Evolutionary conservation across 371 early-diverging fungal genomes (phyloP), one percentile per base, ranked within the genome.

Genomic region (Syncephalis plumigaleata): DNA sequence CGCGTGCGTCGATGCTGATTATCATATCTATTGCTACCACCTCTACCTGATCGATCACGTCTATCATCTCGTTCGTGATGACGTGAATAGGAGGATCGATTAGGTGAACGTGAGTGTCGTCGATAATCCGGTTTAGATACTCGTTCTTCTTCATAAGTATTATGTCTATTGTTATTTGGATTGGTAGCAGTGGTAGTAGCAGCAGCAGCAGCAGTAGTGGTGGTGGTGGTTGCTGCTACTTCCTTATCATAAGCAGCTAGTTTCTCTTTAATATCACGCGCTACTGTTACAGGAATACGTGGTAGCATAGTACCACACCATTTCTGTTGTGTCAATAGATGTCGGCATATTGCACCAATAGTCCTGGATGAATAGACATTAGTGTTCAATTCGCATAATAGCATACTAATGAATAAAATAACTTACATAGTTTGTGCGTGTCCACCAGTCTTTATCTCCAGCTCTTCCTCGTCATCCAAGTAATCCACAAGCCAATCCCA

Each of bases 401-500:
- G 43, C 17, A 17, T 26, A 13, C 16, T 45, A 31, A 15, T 38
- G 42, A 18, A 22, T 24, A 39, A 24, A 47, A 17, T 5, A 26
- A 17, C 17, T 4, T 1, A 15, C 17, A 25, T 26, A 7, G 24
- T 45, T 20, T 36, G 36, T 36, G 81, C 81, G 69, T 67, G 27
- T 67, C 63, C 17, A 68, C 53, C 0, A 84, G 77, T 22, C 71
- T 65, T 70, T 1, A 84, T 55, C 8, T 66, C 63, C 16, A 89
- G 60, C 48, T 79, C 79, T 52, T 82, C 80, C 20, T 77, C 81
- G 52, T 86, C 87, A 36, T 84, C 86, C 3, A 89, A 58, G 47
- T 80, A 87, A 2, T 71, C 70, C 36, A 73, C 79, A 36, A 77
- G 74, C 91, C 91, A 90, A 47, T 75, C 81, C 84, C 84, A 87